These are phyloP conservation scores for Fusarium sp. DNA, from an alignment of 2,329 filamentous ascomycete species.

Conservation along the genomic window DNA sequence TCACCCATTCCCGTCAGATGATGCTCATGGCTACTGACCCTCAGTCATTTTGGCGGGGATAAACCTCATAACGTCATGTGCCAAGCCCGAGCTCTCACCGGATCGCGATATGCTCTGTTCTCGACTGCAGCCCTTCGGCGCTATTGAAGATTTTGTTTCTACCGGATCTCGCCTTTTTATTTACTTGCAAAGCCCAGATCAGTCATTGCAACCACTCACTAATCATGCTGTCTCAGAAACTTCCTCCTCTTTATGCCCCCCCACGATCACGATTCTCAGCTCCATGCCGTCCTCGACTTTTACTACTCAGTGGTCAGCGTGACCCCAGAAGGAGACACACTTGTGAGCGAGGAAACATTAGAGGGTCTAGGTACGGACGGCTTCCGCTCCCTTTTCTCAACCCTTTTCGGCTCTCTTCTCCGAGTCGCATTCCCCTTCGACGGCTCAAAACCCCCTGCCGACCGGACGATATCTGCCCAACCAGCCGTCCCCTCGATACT, in stretches of 20 bases:
- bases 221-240: slow-evolving; percentile 68
- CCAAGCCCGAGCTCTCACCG: slow-evolving; percentile 32
- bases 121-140: slow-evolving; percentile 9
- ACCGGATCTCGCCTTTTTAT: slow-evolving; percentile 2
- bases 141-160: background rate
- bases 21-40: slow-evolving; percentile 42
- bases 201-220: slow-evolving; percentile 23
- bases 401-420: slow-evolving; percentile 81
- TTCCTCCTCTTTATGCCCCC: slow-evolving; percentile 90
- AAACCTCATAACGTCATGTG: slow-evolving; percentile 45
- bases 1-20: slow-evolving; percentile 32
- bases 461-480: slow-evolving; percentile 31
- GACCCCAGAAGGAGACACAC: slow-evolving; percentile 93
- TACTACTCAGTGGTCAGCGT: slow-evolving; percentile 91
- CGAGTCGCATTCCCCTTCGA: slow-evolving; percentile 69
- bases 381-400: slow-evolving; percentile 69
- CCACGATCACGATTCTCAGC: slow-evolving; percentile 72
- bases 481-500: slow-evolving; percentile 13
- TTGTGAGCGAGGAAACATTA: slow-evolving; percentile 89
- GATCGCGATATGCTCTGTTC: slow-evolving; percentile 17
- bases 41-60: slow-evolving; percentile 45
- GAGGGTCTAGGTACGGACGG: slow-evolving; percentile 91
- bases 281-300: slow-evolving; percentile 88
- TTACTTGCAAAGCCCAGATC: background rate
- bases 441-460: slow-evolving; percentile 46